Evolutionary conservation across 176 grass and related monocot genomes (phyloP).

Genomic region (Aechmea fasciata): DNA sequence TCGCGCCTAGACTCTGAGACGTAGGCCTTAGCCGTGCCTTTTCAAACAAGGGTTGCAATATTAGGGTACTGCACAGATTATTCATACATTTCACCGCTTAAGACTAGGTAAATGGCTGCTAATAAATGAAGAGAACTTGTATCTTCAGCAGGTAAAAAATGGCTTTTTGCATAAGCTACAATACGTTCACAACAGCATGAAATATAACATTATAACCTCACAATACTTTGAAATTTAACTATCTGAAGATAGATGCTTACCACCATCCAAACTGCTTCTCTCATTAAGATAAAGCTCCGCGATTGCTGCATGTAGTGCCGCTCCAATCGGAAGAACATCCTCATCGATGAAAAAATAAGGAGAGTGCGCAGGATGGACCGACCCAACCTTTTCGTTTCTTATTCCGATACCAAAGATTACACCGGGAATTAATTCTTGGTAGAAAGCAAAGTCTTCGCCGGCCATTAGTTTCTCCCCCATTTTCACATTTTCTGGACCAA

Average conservation of each 20-base stretch:
- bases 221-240: no score
- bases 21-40: no score
- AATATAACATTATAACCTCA: no score
- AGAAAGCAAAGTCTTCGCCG: conserved; percentile 88
- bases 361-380: conserved; percentile 47
- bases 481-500: conserved; percentile 59
- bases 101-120: no score
- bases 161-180: no score
- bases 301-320: conserved; percentile 48
- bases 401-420: conserved; percentile 62
- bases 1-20: no score
- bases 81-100: no score
- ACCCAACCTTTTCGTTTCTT: conserved; percentile 48
- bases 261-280: neutral
- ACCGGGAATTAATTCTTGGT: conserved; percentile 64
- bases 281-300: conserved; percentile 48
- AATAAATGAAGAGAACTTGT: no score
- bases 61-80: no score
- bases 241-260: neutral
- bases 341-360: conserved; percentile 71
- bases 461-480: conserved; percentile 76
- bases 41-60: no score
- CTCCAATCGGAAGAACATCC: conserved; percentile 57
- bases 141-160: no score
- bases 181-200: no score